Evolutionary conservation across 495 filamentous ascomycete species (phyloP).

Genomic region (Tuber melanosporum): DNA sequence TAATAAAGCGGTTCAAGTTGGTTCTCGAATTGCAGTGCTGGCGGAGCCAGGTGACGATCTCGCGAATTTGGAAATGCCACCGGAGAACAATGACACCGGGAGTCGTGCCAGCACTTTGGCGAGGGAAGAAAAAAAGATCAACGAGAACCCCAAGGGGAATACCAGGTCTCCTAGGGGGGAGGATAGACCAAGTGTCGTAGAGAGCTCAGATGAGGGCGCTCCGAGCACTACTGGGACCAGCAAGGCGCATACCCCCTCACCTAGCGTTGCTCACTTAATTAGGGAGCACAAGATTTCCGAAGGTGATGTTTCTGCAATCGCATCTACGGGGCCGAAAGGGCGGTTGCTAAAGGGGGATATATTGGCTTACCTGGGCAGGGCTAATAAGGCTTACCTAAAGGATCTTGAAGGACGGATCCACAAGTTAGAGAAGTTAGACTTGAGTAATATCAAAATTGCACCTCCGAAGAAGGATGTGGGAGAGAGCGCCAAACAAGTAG

Average conservation of each 20-base stretch:
- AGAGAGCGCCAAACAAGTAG: slow-evolving; percentile 44
- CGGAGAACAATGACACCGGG: slow-evolving; percentile 44
- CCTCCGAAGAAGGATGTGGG: slow-evolving; percentile 47
- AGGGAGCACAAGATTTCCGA: slow-evolving; percentile 66
- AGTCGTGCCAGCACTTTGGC: slow-evolving; percentile 32
- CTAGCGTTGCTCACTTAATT: slow-evolving; percentile 75
- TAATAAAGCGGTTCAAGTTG: slow-evolving; percentile 63
- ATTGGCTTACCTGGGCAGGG: slow-evolving; percentile 75
- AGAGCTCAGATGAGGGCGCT: slow-evolving; percentile 25
- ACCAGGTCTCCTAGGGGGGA: slow-evolving; percentile 15
- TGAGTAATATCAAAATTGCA: slow-evolving; percentile 88
- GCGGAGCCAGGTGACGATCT: slow-evolving; percentile 72
- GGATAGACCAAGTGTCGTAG: slow-evolving; percentile 10
- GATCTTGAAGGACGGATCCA: slow-evolving; percentile 61
- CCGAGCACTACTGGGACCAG: slow-evolving; percentile 33
- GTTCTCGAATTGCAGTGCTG: slow-evolving; percentile 65
- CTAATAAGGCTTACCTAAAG: slow-evolving; percentile 62
- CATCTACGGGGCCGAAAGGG: slow-evolving; percentile 77
- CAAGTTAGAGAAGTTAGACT: slow-evolving; percentile 75
- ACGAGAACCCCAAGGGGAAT: slow-evolving; percentile 37
- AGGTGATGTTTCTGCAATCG: slow-evolving; percentile 70
- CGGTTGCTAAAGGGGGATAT: slow-evolving; percentile 93
- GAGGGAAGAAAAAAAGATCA: slow-evolving; percentile 44
- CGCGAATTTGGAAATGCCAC: slow-evolving; percentile 58
- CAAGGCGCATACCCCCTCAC: slow-evolving; percentile 44